Evolutionary conservation across 805 yeast species (phyloP).

Genomic region (Lipomyces kockii): DNA sequence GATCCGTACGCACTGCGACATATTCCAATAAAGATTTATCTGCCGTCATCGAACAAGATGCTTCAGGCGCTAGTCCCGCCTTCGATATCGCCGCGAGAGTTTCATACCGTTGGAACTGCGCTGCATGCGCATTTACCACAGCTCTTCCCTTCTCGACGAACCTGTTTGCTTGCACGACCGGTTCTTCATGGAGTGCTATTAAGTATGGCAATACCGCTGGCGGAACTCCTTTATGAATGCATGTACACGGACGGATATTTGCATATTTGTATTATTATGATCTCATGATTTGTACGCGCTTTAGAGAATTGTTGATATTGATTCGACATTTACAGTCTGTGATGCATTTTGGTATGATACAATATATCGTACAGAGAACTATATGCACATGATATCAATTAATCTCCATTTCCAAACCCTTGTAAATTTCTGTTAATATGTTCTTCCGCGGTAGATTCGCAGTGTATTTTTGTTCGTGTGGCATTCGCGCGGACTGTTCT

Average conservation of each 20-base stretch:
- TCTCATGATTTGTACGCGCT: conserved; percentile 19
- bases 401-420: conserved; percentile 24
- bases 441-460: conserved; percentile 4
- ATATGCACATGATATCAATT: background rate
- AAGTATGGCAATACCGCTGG: conserved; percentile 52
- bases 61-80: conserved; percentile 46
- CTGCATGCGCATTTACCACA: conserved; percentile 53
- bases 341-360: background rate
- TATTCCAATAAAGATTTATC: conserved; percentile 46
- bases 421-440: conserved; percentile 27
- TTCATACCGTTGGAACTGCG: conserved; percentile 49
- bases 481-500: background rate
- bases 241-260: conserved; percentile 68
- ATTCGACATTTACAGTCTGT: background rate
- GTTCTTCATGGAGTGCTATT: conserved; percentile 61
- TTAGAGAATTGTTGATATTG: background rate
- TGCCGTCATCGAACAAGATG: conserved; percentile 46
- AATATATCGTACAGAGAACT: background rate
- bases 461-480: background rate
- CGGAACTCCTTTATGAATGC: conserved; percentile 53
- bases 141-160: conserved; percentile 50
- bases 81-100: conserved; percentile 26
- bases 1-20: conserved; percentile 31
- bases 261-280: conserved; percentile 56
- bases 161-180: conserved; percentile 50